phyloP scores from a whole-genome alignment of 768 basidiomycete genomes.

The Rhizopogon vinicolor region DNA sequence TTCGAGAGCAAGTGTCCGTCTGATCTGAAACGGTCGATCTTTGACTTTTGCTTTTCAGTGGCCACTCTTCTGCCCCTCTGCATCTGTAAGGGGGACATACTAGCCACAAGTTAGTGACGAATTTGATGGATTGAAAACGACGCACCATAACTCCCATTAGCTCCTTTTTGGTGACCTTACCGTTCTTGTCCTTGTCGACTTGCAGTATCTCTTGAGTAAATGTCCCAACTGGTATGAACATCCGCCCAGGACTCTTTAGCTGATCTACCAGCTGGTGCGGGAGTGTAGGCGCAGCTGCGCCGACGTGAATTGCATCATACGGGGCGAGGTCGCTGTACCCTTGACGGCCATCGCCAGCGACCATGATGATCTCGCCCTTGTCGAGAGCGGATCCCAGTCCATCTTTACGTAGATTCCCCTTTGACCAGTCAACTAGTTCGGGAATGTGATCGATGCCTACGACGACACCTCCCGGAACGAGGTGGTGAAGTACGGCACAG shows the following conservation, averaged over 20 bases:
- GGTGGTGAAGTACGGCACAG: conserved; percentile 72
- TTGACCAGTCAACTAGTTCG: conserved; percentile 68
- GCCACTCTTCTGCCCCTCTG: conserved; percentile 35
- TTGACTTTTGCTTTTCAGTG: conserved; percentile 3
- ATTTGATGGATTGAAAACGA: conserved; percentile 5
- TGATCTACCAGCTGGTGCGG: conserved; percentile 75
- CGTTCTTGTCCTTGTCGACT: conserved; percentile 73
- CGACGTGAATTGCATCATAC: conserved; percentile 88
- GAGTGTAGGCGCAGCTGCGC: conserved; percentile 79
- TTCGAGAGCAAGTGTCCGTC: neutral
- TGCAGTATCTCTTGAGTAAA: conserved; percentile 58
- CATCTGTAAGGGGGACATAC: conserved; percentile 73
- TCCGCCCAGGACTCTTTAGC: conserved; percentile 67
- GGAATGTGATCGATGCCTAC: conserved; percentile 91
- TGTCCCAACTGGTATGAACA: conserved; percentile 91
- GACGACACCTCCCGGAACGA: conserved; percentile 62
- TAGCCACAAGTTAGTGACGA: conserved; percentile 14
- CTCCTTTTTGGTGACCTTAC: conserved; percentile 55
- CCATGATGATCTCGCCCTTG: conserved; percentile 51
- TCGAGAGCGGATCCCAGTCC: conserved; percentile 54
- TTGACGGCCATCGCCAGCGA: conserved; percentile 76
- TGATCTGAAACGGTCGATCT: neutral
- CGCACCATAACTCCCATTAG: conserved; percentile 83
- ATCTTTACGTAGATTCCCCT: conserved; percentile 62
- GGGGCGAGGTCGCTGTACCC: conserved; percentile 46